These are phyloP conservation scores for Helianthus tuberosus DNA, from an alignment of 129 eudicot species.

Conservation along the genomic window DNA sequence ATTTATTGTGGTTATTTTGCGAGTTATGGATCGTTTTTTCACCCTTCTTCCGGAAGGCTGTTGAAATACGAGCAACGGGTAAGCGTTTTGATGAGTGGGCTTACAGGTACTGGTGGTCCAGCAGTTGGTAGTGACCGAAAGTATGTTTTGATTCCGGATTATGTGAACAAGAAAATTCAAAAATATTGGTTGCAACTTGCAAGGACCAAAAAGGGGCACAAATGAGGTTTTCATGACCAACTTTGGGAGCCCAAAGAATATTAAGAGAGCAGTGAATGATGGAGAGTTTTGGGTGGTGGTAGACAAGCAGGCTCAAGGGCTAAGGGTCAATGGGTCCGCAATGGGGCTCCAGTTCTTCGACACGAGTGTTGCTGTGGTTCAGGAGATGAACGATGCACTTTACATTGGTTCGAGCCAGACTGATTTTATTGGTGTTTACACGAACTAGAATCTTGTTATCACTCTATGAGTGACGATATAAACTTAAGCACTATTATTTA, in stretches of 20 bases:
- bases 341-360: conserved; percentile 2
- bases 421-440: conserved; percentile 33
- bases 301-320: conserved; percentile 19
- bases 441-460: conserved; percentile 17
- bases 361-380: conserved; percentile 23
- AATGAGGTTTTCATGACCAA: conserved; percentile 25
- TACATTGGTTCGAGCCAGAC: conserved; percentile 24
- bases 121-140: conserved; percentile 25
- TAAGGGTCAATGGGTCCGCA: conserved; percentile 32
- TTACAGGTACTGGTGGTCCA: conserved; percentile 31
- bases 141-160: conserved; percentile 33
- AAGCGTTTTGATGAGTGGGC: conserved; percentile 21
- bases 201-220: conserved; percentile 26
- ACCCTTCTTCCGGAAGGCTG: conserved; percentile 20
- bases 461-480: background rate
- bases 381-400: conserved; percentile 23
- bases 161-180: conserved; percentile 9
- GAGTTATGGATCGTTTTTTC: too few species aligned
- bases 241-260: conserved; percentile 22
- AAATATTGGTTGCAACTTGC: conserved; percentile 30
- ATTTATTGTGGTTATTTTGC: too few species aligned
- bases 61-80: conserved; percentile 20
- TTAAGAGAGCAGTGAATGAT: conserved; percentile 22
- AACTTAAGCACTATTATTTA: background rate
- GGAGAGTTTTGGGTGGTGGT: conserved; percentile 38